Conservation (phyloP, 257 asterid species). For the Plantago elongata region DNA sequence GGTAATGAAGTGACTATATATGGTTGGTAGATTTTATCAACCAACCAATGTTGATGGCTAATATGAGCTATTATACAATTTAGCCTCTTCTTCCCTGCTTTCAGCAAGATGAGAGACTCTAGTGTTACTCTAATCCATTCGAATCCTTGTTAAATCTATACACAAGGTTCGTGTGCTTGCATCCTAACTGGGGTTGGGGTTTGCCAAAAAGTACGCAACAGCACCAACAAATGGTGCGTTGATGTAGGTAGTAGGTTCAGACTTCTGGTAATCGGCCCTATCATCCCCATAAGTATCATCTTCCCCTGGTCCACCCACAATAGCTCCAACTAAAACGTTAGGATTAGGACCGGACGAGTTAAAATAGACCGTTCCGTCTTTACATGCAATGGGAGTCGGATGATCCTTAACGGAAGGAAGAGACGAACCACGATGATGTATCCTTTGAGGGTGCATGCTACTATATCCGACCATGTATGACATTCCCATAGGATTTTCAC, state of each 20-base stretch:
- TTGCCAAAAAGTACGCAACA: conserved; percentile 71
- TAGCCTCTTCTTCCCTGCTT: conserved; percentile 71
- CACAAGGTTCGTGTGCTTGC: not conserved
- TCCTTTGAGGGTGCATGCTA: conserved; percentile 49
- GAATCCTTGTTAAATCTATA: conserved; percentile 5
- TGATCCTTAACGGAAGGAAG: conserved; percentile 67
- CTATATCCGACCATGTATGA: conserved; percentile 98
- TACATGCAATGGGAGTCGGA: conserved; percentile 55
- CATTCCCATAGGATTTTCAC: conserved; percentile 90
- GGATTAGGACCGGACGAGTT: conserved; percentile 83
- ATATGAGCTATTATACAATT: conserved; percentile 17
- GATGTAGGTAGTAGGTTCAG: conserved; percentile 92
- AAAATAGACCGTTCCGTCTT: conserved; percentile 65
- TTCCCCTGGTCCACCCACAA: conserved; percentile 92
- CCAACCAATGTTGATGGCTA: conserved; percentile 1
- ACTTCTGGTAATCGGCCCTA: conserved; percentile 53
- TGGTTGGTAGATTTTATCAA: not conserved
- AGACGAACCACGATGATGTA: conserved; percentile 92
- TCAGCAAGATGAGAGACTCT: conserved; percentile 68
- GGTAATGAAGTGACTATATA: not conserved
- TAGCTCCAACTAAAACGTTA: conserved; percentile 72
- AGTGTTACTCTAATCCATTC: conserved; percentile 2
- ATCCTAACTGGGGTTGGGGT: conserved; percentile 39
- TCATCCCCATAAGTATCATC: conserved; percentile 66
- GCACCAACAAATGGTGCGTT: conserved; percentile 95